A percentile compares a stretch with the other conserved stretches of the same genome.
phyloP scores from a whole-genome alignment of 73 alveolate genomes.

The Diophrys appendiculata region DNA sequence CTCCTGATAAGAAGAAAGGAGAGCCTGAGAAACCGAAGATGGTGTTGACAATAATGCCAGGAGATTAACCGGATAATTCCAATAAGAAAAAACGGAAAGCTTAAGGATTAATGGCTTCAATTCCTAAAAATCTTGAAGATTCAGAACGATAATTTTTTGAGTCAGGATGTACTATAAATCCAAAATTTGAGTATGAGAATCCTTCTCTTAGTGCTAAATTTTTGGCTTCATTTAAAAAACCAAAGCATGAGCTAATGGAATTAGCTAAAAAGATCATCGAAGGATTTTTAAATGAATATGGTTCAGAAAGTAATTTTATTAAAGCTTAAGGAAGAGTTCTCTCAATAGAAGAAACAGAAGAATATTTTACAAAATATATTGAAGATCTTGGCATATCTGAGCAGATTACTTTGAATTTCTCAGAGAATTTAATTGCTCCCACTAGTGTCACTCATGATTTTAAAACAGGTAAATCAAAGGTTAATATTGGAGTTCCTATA shows the following conservation, averaged over 20 bases:
- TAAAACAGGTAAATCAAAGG: constrained; percentile 34
- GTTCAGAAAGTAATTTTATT: constrained; percentile 30
- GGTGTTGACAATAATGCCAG: too few species aligned
- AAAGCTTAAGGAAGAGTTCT: constrained; percentile 39
- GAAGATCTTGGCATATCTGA: constrained; percentile 33
- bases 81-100: constrained; percentile 13
- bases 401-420: constrained; percentile 37
- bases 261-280: constrained; percentile 38
- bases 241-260: constrained; percentile 23
- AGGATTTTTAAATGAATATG: constrained; percentile 32
- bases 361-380: constrained; percentile 22
- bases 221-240: constrained; percentile 17
- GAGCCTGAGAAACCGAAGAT: neutral
- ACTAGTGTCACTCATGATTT: constrained; percentile 52
- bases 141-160: constrained; percentile 27
- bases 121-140: constrained; percentile 55
- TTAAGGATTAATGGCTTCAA: constrained; percentile 3
- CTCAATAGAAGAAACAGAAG: constrained; percentile 60
- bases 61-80: too few species aligned
- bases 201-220: constrained; percentile 12
- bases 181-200: constrained; percentile 47
- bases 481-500: constrained; percentile 64
- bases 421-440: constrained; percentile 54
- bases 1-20: neutral
- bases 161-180: constrained; percentile 19